Evolutionary conservation across 202 grass and related monocot species (phyloP).

Genomic region (Musa balbisiana): DNA sequence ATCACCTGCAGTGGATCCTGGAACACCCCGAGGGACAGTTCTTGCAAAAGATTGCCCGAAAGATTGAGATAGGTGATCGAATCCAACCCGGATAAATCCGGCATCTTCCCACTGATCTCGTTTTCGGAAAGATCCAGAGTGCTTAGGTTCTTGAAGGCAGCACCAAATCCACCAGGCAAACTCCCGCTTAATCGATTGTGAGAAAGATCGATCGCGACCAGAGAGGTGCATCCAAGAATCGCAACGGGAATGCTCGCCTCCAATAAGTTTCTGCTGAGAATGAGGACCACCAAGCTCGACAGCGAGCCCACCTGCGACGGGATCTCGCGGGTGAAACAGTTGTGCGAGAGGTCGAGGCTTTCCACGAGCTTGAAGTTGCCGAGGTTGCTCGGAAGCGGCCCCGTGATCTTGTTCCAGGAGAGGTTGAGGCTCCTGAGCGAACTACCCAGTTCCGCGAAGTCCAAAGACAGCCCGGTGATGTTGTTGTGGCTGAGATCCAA

Average conservation of each 20-base stretch:
- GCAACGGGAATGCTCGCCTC: constrained; percentile 33
- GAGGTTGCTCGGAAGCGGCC: constrained; percentile 56
- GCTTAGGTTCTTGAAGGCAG: constrained; percentile 20
- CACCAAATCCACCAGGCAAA: constrained; percentile 20
- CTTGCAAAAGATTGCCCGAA: constrained; percentile 50
- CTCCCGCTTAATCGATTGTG: constrained; percentile 49
- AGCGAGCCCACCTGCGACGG: constrained; percentile 50
- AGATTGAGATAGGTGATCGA: constrained; percentile 68
- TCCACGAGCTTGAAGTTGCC: constrained; percentile 56
- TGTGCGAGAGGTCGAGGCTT: constrained; percentile 64
- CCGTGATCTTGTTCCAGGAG: constrained; percentile 57
- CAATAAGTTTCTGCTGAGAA: constrained; percentile 53
- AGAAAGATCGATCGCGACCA: constrained; percentile 60
- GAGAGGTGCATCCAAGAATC: constrained; percentile 31
- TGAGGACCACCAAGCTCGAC: constrained; percentile 34
- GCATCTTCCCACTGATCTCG: constrained; percentile 35
- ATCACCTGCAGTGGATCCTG: constrained; percentile 44
- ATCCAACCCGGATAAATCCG: constrained; percentile 46
- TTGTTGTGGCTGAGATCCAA: constrained; percentile 76
- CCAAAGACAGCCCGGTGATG: constrained; percentile 53
- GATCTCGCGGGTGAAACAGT: constrained; percentile 54
- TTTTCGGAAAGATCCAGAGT: constrained; percentile 31
- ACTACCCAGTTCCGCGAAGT: constrained; percentile 66
- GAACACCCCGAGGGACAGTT: constrained; percentile 36
- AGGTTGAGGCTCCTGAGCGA: constrained; percentile 66